These are phyloP conservation scores for Colletotrichum magnum DNA, from an alignment of 2,329 filamentous ascomycete species.

Conservation along the genomic window DNA sequence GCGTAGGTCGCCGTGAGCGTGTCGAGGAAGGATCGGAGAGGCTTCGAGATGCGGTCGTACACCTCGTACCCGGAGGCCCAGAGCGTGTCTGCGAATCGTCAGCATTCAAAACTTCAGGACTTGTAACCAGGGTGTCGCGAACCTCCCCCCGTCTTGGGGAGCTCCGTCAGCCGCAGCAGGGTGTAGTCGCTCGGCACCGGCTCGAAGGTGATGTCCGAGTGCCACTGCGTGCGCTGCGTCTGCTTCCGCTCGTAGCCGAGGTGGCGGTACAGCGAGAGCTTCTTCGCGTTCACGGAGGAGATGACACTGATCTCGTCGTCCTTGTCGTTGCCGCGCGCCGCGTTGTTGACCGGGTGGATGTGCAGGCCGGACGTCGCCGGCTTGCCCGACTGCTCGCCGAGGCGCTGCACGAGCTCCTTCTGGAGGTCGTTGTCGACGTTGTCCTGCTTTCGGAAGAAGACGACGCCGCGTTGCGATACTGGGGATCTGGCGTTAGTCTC, in stretches of 20 bases:
- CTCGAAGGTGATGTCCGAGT: slow-evolving; percentile 77
- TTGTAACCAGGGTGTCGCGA: too few species aligned
- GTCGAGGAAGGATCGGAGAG: slow-evolving; percentile 72
- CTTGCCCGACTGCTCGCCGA: slow-evolving; percentile 72
- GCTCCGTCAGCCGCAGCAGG: slow-evolving; percentile 65
- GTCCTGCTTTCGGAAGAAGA: slow-evolving; percentile 78
- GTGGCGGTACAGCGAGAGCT: slow-evolving; percentile 59
- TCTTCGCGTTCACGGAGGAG: slow-evolving; percentile 68
- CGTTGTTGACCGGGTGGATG: slow-evolving; percentile 72
- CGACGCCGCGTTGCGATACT: slow-evolving; percentile 79
- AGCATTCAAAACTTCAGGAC: too few species aligned
- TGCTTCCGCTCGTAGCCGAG: slow-evolving; percentile 59
- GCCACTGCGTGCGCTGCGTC: slow-evolving; percentile 65
- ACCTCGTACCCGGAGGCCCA: slow-evolving; percentile 71
- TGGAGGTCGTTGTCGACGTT: slow-evolving; percentile 73
- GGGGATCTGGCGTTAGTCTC: background rate
- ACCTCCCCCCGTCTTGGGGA: slow-evolving; percentile 69
- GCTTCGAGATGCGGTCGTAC: slow-evolving; percentile 73
- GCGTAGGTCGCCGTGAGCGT: slow-evolving; percentile 68
- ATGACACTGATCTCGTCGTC: slow-evolving; percentile 77
- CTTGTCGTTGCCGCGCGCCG: slow-evolving; percentile 62
- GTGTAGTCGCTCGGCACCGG: slow-evolving; percentile 75
- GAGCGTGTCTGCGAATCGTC: slow-evolving; percentile 49
- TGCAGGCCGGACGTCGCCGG: slow-evolving; percentile 69
- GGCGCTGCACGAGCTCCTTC: slow-evolving; percentile 74